Evolutionary conservation across 2,329 filamentous ascomycete species (phyloP).

Genomic region (Cladosporium oxysporum): DNA sequence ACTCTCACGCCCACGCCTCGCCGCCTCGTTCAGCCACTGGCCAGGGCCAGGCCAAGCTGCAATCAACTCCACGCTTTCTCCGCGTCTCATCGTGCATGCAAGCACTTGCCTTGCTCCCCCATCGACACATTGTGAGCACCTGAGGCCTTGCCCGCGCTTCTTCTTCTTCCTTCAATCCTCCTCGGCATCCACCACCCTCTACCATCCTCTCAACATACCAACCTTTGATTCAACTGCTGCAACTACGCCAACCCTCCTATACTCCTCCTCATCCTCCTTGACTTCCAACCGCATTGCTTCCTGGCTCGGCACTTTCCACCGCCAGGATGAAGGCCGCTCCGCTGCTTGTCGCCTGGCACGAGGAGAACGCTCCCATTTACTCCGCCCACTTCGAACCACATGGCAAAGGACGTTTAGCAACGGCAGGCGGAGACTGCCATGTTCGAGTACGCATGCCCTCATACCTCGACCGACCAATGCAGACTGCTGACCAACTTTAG

Average conservation of each 20-base stretch:
- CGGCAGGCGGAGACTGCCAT: slow-evolving; percentile 93
- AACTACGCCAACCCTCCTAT: neutral
- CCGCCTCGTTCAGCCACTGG: slow-evolving; percentile 9
- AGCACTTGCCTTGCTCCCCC: slow-evolving; percentile 18
- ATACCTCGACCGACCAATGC: neutral
- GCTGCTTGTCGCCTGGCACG: slow-evolving; percentile 97
- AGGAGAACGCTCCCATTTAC: slow-evolving; percentile 95
- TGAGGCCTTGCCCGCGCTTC: slow-evolving; percentile 1
- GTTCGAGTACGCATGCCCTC: slow-evolving; percentile 67
- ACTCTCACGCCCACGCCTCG: neutral
- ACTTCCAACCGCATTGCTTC: neutral
- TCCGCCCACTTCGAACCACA: slow-evolving; percentile 94
- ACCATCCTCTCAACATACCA: neutral
- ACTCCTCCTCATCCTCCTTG: neutral
- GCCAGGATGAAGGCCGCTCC: slow-evolving; percentile 86
- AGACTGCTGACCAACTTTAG: slow-evolving; percentile 46
- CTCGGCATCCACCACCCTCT: neutral
- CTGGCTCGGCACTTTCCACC: slow-evolving; percentile 3
- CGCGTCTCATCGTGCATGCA: slow-evolving; percentile 17
- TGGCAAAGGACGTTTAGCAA: slow-evolving; percentile 88
- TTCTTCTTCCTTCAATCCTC: neutral
- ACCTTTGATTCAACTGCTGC: neutral
- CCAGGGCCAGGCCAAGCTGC: neutral
- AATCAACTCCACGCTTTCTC: slow-evolving; percentile 10
- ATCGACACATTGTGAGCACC: slow-evolving; percentile 13